Evolutionary conservation across 805 yeast species (phyloP), one percentile per base, ranked within the genome.

Genomic region (Jamesozyma rosinii): DNA sequence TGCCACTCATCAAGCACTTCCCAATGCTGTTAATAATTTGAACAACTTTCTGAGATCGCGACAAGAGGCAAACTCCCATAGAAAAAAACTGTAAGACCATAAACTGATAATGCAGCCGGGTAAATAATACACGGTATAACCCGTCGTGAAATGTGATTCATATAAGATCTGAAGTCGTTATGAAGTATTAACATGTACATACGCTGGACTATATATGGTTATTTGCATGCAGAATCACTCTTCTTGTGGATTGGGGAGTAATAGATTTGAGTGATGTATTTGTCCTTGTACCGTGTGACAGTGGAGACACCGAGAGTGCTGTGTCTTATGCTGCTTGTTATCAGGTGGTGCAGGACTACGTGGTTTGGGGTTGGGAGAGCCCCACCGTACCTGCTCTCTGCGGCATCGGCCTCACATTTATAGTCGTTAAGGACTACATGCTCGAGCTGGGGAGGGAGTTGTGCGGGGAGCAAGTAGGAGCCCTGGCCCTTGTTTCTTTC

Each of bases 361-460:
- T 89, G 96, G 59, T 88, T 86, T 9, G 97, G 97, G 44, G 87
- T 86, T 9, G 95, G 90, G 51, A 88, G 67, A 1, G 94, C 94
- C 34, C 56, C 56, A 41, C 51, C 45, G n/a, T 37, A 35, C 19
- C 22, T 34, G 3, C 19, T 32, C 17, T 42, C 40, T 15, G 34
- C 55, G 17, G 53, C 57, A 2, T 49, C 49, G 10, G 51, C 50
- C 17, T 53, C 44, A 35, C 41, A 54, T 2, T 65, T 55, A 67
- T 72, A 81, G 49, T 78, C 78, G 66, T 92, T 92, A 57, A 90
- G 72, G 43, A 90, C 87, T 41, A 90, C 97, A 55, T 82, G 81
- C 58, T 92, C 98, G 46, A 90, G 70, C 61, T 90, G 97, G 6
- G 97, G 97, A 5, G 98, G 98, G 37, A 90, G 70, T 59, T 83